Evolutionary conservation across 352 stramenopile species (phyloP).

Genomic region (Phytophthora nicotianae): DNA sequence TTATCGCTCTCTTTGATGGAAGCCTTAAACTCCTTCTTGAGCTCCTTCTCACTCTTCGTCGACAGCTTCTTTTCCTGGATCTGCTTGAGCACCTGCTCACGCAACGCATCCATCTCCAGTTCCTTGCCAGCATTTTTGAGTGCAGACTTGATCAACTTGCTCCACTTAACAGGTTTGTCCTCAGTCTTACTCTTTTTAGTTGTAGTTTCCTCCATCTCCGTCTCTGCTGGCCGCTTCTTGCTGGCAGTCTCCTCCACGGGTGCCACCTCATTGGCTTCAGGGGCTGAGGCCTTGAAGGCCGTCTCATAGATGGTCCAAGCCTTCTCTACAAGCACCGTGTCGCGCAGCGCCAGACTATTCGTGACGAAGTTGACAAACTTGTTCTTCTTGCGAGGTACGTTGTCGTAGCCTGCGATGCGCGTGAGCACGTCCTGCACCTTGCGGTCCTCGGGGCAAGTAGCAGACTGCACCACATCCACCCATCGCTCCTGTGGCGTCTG

Average conservation of each 20-base stretch:
- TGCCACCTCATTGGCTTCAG: conserved; percentile 11
- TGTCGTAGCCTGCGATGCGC: conserved; percentile 82
- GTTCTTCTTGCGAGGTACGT: conserved; percentile 93
- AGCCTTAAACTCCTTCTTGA: conserved; percentile 70
- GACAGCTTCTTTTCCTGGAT: conserved; percentile 52
- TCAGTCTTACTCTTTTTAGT: conserved; percentile 57
- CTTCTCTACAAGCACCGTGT: conserved; percentile 56
- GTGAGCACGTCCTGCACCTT: conserved; percentile 74
- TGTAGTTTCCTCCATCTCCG: conserved; percentile 28
- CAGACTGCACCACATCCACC: conserved; percentile 75
- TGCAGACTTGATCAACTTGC: conserved; percentile 64
- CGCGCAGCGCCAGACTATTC: conserved; percentile 76
- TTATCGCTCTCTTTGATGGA: conserved; percentile 47
- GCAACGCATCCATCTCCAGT: conserved; percentile 60
- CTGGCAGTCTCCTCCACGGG: conserved; percentile 15
- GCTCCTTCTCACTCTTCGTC: conserved; percentile 63
- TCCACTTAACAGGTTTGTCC: conserved; percentile 70
- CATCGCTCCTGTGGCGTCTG: conserved; percentile 90
- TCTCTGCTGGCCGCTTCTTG: conserved; percentile 56
- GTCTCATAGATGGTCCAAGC: conserved; percentile 79
- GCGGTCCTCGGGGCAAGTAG: conserved; percentile 49
- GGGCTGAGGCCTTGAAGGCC: conserved; percentile 55
- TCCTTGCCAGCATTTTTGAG: conserved; percentile 58
- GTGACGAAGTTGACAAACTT: conserved; percentile 94
- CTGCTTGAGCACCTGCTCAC: conserved; percentile 49